phyloP scores from a whole-genome alignment of 2,329 filamentous ascomycete genomes.

The Drechslerella stenobrocha region DNA sequence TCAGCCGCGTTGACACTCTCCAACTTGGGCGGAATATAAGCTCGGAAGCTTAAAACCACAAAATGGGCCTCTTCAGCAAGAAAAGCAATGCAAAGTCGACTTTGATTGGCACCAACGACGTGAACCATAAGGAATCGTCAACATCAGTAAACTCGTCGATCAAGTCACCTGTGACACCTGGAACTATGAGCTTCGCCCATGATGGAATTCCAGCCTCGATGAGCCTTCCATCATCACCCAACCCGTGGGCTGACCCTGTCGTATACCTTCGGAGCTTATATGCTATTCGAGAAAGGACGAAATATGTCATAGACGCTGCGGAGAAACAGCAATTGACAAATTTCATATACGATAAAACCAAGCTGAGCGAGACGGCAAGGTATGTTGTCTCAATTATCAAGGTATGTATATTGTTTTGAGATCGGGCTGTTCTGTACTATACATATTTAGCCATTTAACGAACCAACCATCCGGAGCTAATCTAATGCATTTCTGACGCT shows the following conservation, averaged over 20 bases:
- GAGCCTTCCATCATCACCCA: constrained; percentile 79
- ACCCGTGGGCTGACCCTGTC: constrained; percentile 83
- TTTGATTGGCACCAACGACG: constrained; percentile 58
- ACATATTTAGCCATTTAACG: too few relatives aligned
- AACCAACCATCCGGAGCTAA: too few relatives aligned
- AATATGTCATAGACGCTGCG: constrained; percentile 74
- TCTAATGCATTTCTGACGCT: constrained; percentile 29
- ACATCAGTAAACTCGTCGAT: constrained; percentile 58
- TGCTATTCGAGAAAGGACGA: constrained; percentile 78
- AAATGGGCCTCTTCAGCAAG: constrained; percentile 61
- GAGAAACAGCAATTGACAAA: constrained; percentile 76
- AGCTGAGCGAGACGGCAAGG: constrained; percentile 78
- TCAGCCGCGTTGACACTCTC: neutral
- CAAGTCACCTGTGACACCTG: constrained; percentile 54
- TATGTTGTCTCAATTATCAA: constrained; percentile 95
- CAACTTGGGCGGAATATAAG: too few relatives aligned
- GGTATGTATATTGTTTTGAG: constrained; percentile 57
- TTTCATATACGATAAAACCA: constrained; percentile 84
- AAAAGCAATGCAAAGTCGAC: constrained; percentile 58
- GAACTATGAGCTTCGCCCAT: constrained; percentile 50
- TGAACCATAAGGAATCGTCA: constrained; percentile 58
- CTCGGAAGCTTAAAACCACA: constrained; percentile 11
- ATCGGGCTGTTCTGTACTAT: too few relatives aligned
- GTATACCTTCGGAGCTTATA: constrained; percentile 88
- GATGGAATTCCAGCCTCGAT: constrained; percentile 67